These are phyloP conservation scores for Salix brachista DNA, from an alignment of 345 rosid genomes.

Conservation along the genomic window DNA sequence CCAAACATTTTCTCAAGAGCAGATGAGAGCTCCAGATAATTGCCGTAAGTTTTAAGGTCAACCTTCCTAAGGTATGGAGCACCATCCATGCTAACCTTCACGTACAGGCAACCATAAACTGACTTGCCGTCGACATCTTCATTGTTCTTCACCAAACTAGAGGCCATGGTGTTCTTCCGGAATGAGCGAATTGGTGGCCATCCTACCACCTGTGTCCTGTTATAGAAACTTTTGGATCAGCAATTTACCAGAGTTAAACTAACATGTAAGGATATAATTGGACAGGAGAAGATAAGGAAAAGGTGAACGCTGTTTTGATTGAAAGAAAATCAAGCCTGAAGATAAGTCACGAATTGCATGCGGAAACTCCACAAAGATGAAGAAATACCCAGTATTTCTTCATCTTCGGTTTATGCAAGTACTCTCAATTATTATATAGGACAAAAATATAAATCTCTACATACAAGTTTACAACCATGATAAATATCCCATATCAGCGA, in stretches of 20 bases:
- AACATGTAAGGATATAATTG: background rate
- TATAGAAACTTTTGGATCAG: conserved; percentile 9
- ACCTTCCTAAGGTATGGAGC: conserved; percentile 34
- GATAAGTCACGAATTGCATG: background rate
- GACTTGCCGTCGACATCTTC: conserved; percentile 38
- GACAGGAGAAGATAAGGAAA: background rate
- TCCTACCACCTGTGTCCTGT: conserved; percentile 45
- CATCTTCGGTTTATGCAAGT: background rate
- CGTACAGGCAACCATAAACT: conserved; percentile 23
- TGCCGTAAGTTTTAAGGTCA: conserved; percentile 24
- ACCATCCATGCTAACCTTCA: conserved; percentile 35
- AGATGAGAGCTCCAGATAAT: conserved; percentile 29
- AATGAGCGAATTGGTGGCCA: conserved; percentile 37
- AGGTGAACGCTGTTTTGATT: background rate
- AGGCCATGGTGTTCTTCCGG: conserved; percentile 32
- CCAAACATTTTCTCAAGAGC: conserved; percentile 39
- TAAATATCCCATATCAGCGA: background rate
- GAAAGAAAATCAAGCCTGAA: background rate
- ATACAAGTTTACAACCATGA: background rate
- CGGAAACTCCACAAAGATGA: background rate
- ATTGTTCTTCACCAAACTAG: conserved; percentile 34
- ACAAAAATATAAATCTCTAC: background rate
- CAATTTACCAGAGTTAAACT: background rate
- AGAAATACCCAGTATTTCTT: background rate
- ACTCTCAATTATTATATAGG: background rate